phyloP scores from a whole-genome alignment of 2,329 filamentous ascomycete species.

The Fusarium palustre region DNA sequence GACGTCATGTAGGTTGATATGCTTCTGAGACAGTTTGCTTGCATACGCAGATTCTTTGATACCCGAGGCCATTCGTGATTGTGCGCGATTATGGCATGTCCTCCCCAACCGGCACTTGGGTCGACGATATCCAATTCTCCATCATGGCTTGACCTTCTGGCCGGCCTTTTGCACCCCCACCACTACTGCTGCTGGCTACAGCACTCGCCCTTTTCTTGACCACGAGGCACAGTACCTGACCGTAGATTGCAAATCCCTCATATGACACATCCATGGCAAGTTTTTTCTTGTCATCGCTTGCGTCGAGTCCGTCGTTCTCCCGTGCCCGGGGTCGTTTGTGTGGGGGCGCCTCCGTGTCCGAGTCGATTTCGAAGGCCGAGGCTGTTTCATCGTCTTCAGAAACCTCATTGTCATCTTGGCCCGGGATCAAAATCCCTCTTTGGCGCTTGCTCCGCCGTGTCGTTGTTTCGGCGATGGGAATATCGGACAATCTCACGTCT shows the following conservation, averaged over 20 bases:
- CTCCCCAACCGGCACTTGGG: constrained; percentile 69
- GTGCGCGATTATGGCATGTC: constrained; percentile 46
- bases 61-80: neutral
- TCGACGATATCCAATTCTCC: constrained; percentile 87
- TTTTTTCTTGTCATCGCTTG: constrained; percentile 87
- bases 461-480: constrained; percentile 46
- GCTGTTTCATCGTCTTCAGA: constrained; percentile 52
- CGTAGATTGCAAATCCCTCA: constrained; percentile 96
- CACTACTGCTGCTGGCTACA: constrained; percentile 50
- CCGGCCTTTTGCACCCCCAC: constrained; percentile 35
- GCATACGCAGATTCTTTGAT: neutral
- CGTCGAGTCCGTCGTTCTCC: constrained; percentile 48
- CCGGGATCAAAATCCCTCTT: constrained; percentile 43
- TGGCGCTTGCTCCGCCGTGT: constrained; percentile 48
- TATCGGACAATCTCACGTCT: constrained; percentile 50
- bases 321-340: constrained; percentile 59
- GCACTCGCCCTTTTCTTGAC: constrained; percentile 73
- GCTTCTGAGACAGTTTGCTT: constrained; percentile 20
- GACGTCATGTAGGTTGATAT: constrained; percentile 25
- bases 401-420: constrained; percentile 50
- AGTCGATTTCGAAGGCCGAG: constrained; percentile 54
- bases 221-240: constrained; percentile 89
- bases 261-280: constrained; percentile 86
- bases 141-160: constrained; percentile 74
- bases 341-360: constrained; percentile 57